Conservation (phyloP, 1,139 yeast genomes). For the Kurtzmaniella quercitrusa region DNA sequence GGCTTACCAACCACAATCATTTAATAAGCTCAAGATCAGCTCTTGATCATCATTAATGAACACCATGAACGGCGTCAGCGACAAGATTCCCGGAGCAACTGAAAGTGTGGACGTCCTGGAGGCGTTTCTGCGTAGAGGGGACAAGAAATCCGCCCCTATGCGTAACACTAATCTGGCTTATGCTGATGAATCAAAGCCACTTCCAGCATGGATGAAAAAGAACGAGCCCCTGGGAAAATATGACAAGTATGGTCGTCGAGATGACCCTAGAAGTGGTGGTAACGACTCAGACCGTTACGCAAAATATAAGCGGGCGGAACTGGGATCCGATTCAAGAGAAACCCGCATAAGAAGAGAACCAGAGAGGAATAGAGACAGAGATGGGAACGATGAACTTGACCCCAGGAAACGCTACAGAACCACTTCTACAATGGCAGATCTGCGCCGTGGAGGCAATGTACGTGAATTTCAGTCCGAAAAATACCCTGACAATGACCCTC, state of each 20-base stretch:
- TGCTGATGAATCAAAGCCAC: conserved; percentile 12
- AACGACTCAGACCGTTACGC: conserved; percentile 22
- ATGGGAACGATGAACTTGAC: neutral
- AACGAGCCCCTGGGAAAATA: conserved; percentile 27
- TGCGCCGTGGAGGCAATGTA: neutral
- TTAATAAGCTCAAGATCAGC: neutral
- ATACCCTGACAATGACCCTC: neutral
- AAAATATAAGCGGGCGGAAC: conserved; percentile 17
- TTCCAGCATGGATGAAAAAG: conserved; percentile 42
- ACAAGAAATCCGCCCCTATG: conserved; percentile 3
- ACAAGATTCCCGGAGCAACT: neutral
- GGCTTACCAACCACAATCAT: neutral
- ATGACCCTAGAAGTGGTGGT: neutral
- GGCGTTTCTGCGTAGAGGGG: conserved; percentile 26
- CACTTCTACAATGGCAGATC: neutral
- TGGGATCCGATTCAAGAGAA: conserved; percentile 7
- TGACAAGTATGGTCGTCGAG: conserved; percentile 34
- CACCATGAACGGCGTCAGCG: neutral
- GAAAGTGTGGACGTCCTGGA: conserved; percentile 13
- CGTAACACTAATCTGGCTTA: neutral
- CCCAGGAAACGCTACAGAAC: neutral
- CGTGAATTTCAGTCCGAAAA: neutral
- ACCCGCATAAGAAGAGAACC: conserved; percentile 12
- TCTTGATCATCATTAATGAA: neutral
- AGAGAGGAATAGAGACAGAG: conserved; percentile 4